Evolutionary conservation across 192 early-diverging fungal species (phyloP).

Genomic region (Phlyctochytrium bullatum): DNA sequence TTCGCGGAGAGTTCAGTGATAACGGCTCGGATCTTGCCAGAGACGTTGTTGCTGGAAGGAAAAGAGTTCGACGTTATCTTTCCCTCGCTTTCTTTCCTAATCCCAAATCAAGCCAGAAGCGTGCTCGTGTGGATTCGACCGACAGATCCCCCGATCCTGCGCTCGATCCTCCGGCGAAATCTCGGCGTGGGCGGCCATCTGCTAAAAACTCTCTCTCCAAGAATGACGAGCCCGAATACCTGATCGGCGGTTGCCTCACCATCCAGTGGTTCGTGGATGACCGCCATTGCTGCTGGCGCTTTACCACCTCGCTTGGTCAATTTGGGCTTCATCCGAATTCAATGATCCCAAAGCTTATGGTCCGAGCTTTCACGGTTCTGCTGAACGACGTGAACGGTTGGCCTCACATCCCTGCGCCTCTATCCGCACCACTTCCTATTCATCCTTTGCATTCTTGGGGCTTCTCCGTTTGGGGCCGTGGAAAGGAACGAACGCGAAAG

Average conservation of each 20-base stretch:
- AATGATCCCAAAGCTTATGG: neutral
- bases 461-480: neutral
- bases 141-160: too few species aligned
- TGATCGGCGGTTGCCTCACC: neutral
- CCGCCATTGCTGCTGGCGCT: neutral
- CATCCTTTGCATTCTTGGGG: neutral
- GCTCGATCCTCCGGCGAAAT: too few species aligned
- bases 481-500: conserved; percentile 2
- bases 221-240: neutral
- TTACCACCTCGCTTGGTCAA: neutral
- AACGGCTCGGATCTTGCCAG: neutral
- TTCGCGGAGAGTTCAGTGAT: neutral
- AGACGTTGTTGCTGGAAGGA: neutral
- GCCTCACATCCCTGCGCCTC: neutral
- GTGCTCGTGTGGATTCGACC: too few species aligned
- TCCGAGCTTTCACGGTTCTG: neutral
- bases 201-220: neutral
- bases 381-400: neutral
- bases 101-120: neutral
- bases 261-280: neutral
- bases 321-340: neutral
- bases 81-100: neutral
- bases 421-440: neutral
- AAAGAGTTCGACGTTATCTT: neutral
- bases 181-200: neutral